These are phyloP conservation scores for Quercus tomentella DNA, from an alignment of 331 rosid species.

Conservation along the genomic window DNA sequence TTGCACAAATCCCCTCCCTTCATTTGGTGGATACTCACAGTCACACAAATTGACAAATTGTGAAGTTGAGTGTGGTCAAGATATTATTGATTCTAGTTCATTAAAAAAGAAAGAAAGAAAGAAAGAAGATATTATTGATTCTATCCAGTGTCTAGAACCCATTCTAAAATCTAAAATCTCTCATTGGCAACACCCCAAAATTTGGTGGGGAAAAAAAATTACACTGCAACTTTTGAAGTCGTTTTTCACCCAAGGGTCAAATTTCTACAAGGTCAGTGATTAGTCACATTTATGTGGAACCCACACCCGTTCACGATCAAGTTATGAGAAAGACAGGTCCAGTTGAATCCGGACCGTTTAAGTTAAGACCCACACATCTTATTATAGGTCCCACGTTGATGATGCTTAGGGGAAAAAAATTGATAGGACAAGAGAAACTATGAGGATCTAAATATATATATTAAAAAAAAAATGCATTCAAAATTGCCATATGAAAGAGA, in stretches of 20 bases:
- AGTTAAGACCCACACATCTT: background rate
- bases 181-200: no score
- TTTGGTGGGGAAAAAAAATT: background rate
- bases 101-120: no score
- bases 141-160: no score
- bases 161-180: no score
- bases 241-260: conserved; percentile 3
- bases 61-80: no score
- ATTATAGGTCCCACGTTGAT: background rate
- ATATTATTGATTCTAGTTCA: no score
- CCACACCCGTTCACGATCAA: background rate
- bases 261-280: conserved; percentile 16
- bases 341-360: background rate
- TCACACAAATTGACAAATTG: no score
- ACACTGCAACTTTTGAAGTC: background rate
- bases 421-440: background rate
- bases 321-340: background rate
- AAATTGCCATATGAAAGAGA: background rate
- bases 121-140: no score
- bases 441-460: background rate
- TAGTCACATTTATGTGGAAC: conserved; percentile 28
- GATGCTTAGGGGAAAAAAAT: background rate
- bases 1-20: no score
- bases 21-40: no score
- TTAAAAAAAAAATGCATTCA: no score